Base-by-base conservation (phyloP, 208 protist genomes). In the Trypanosoma avium region DNA sequence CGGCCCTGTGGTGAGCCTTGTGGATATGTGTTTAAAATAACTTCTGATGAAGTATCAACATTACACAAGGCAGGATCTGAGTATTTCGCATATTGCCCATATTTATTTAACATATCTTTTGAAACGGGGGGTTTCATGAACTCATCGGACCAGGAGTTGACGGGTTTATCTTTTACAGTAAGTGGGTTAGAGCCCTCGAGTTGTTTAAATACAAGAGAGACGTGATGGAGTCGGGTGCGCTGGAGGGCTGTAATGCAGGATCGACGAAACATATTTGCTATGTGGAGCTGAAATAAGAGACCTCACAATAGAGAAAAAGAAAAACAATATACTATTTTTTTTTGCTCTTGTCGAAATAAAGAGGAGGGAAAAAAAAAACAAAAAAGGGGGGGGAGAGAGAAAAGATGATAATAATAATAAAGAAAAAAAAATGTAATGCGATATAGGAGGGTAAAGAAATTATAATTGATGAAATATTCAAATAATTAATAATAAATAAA, bases 1-100 rank as follows among this genome's bases (percentile, higher is more conserved):
- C 90, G 85, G 50, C 86, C 90, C 45, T 80, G 67, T 21, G 73
- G 46, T 12, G 83, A 50, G 12, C 90, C 90, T 0, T 93, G 79
- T 5, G 91, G 91, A 75, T 96, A 96, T 26, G 85, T 91, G 86
- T 96, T 96, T 27, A 94, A 82, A 50, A 90, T 82, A n/a, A 96
- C 91, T 58, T 93, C 88, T 57, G 88, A 78, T 21, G 79, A 85
- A 13, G 75, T 86, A 59, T 96, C 84, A 32, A 93, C 86, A 36
- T 81, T 70, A 65, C 77, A 83, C 42, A 93, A 71, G 10, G 85
- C 85, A 36, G 88, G 88, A 66, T 93, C 83, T 32, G 84, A 87
- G 81, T 94, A 91, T 70, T 92, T 90, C 59, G 87, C 91, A 62
- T 90, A 90, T 49, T 70, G 83, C 30, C 91, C 91, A 77, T 94